phyloP scores from a whole-genome alignment of 2,329 filamentous ascomycete genomes.

The Diaporthe vaccinii region DNA sequence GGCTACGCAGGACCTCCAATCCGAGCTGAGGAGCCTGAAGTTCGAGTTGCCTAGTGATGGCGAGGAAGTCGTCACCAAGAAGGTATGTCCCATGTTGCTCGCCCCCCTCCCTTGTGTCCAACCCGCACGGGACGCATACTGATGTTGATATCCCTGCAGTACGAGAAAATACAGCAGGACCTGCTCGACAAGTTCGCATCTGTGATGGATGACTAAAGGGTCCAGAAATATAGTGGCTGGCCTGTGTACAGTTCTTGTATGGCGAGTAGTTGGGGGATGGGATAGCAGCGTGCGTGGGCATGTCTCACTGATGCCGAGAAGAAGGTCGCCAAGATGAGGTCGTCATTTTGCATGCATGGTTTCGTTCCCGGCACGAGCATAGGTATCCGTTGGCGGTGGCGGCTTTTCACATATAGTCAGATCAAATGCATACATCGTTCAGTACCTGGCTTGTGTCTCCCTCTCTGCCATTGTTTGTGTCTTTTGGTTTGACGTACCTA shows the following conservation, averaged over 20 bases:
- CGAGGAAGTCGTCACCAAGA: slow-evolving; percentile 84
- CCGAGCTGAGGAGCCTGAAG: slow-evolving; percentile 90
- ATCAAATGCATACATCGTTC: slow-evolving; percentile 34
- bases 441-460: neutral
- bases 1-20: slow-evolving; percentile 88
- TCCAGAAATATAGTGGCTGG: neutral
- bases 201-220: slow-evolving; percentile 88
- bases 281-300: neutral
- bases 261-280: neutral
- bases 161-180: slow-evolving; percentile 89
- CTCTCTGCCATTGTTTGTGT: neutral
- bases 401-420: slow-evolving; percentile 26
- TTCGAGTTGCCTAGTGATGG: slow-evolving; percentile 93
- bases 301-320: neutral
- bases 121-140: slow-evolving; percentile 48
- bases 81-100: slow-evolving; percentile 67
- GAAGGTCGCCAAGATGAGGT: slow-evolving; percentile 1
- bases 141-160: slow-evolving; percentile 67
- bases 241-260: slow-evolving; percentile 35
- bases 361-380: slow-evolving; percentile 26
- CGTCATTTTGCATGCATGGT: slow-evolving; percentile 38
- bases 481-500: neutral
- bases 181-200: slow-evolving; percentile 99
- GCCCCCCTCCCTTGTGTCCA: slow-evolving; percentile 4
- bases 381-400: slow-evolving; percentile 32